These are phyloP conservation scores for Pseudogymnoascus sp. DNA, from an alignment of 2,329 filamentous ascomycete genomes.

Conservation along the genomic window DNA sequence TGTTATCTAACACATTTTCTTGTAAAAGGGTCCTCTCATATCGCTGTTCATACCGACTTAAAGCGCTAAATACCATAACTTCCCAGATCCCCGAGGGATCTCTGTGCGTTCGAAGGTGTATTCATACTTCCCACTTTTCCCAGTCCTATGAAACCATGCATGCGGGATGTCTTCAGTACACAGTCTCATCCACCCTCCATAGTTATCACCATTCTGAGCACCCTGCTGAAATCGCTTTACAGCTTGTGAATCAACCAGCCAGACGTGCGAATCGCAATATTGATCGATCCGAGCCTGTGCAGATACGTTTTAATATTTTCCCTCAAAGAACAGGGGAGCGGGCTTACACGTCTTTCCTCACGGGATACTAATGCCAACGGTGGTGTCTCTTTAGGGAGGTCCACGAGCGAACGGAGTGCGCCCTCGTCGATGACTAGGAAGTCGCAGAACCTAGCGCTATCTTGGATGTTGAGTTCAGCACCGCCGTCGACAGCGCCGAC, in stretches of 20 bases:
- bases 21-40: neutral
- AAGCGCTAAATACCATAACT: neutral
- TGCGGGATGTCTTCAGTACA: neutral
- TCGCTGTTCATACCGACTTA: neutral
- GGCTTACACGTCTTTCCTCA: neutral
- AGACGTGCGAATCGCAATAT: neutral
- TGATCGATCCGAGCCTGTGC: neutral
- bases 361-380: neutral
- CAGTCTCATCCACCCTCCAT: neutral
- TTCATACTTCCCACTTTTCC: neutral
- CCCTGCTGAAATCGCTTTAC: neutral
- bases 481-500: neutral
- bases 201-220: neutral
- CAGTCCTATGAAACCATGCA: neutral
- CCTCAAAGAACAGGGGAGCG: neutral
- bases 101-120: neutral
- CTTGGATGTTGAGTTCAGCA: neutral
- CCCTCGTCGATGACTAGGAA: constrained; percentile 2
- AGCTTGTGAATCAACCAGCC: neutral
- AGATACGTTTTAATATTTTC: neutral
- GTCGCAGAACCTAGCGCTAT: neutral
- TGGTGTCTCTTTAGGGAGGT: neutral
- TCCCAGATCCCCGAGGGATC: neutral
- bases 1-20: neutral
- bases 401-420: neutral